Evolutionary conservation across 2,329 filamentous ascomycete species (phyloP), one percentile per base, ranked within the genome.

Genomic region (Clonostachys byssicola): DNA sequence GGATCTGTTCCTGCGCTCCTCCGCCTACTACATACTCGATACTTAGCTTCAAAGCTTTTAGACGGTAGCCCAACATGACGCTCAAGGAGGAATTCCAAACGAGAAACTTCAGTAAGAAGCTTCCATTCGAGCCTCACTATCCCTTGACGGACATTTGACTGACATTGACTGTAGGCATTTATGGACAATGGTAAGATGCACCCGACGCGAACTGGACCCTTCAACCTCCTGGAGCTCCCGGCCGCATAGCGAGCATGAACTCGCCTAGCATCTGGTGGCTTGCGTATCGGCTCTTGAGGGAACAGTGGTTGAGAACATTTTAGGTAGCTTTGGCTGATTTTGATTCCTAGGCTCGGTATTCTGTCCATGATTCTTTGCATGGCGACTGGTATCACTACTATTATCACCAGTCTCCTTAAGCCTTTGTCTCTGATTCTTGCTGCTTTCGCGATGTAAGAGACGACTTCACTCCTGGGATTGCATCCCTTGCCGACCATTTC

Each of bases 11-110:
- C 9, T 30, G 23, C 23, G 23, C 23, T 30, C 23, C 23, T 30
- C 3, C 23, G 23, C 23, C 23, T 9, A 30, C 23, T 30, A 30
- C 23, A 30, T 30, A 30, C 8, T 30, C 23, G 5, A 30, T 30
- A 30, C 9, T 30, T 30, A 30, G 23, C 23, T 30, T 10, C 23
- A 10, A 30, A 30, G 23, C 23, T 30, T 30, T 30, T 30, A 10
- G 23, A 30, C 23, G 23, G 23, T 30, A 30, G 23, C 23, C 57
- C 75, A 83, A 71, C 53, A 87, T 87, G 83, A 79, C 82, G 65
- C 75, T 88, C 71, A 80, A 80, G 68, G 84, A 88, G 62, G 84
- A 88, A 68, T 86, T 88, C 63, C 78, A 78, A 64, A 85, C 83
- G 51, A 76, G 85, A 61, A 88, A 88, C 71, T 88, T 88, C 71